These are phyloP conservation scores for Apophysomyces elegans DNA, from an alignment of 371 early-diverging fungal species.

Conservation along the genomic window DNA sequence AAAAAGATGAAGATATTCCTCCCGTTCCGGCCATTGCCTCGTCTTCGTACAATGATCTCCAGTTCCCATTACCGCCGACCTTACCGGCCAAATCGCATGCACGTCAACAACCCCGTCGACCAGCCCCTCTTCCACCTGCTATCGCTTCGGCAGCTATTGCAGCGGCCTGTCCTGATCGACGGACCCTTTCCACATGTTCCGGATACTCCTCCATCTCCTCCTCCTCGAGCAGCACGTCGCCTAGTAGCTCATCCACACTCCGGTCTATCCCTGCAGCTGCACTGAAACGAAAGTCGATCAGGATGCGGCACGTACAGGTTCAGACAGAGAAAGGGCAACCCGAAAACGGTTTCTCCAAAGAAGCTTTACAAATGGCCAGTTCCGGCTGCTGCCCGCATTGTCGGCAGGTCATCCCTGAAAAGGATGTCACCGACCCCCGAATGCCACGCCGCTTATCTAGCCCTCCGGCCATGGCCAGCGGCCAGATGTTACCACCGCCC, in stretches of 20 bases:
- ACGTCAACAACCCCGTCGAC: conserved; percentile 29
- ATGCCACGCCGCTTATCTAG: conserved; percentile 26
- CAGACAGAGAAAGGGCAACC: conserved; percentile 31
- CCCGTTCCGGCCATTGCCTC: conserved; percentile 16
- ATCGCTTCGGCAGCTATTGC: conserved; percentile 43
- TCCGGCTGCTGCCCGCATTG: conserved; percentile 40
- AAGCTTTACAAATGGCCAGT: conserved; percentile 1
- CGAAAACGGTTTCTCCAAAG: neutral
- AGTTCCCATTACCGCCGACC: conserved; percentile 38
- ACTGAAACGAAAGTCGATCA: conserved; percentile 36
- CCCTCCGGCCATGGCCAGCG: conserved; percentile 39
- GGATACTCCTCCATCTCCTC: conserved; percentile 2
- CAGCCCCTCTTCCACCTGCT: conserved; percentile 37
- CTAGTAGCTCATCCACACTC: neutral
- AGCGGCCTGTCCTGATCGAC: conserved; percentile 20
- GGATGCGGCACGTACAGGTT: conserved; percentile 43
- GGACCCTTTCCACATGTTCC: conserved; percentile 17
- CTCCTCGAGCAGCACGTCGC: neutral
- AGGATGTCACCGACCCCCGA: neutral
- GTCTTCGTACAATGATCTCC: conserved; percentile 18
- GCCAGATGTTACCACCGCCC: conserved; percentile 10
- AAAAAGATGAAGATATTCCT: conserved; percentile 25
- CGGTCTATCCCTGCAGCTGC: conserved; percentile 38
- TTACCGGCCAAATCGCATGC: conserved; percentile 21
- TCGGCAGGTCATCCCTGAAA: conserved; percentile 21